Percentiles rank a stretch among this genome's conserved stretches.
phyloP scores from a whole-genome alignment of 192 early-diverging fungal species.

The Coemansia sp. region DNA sequence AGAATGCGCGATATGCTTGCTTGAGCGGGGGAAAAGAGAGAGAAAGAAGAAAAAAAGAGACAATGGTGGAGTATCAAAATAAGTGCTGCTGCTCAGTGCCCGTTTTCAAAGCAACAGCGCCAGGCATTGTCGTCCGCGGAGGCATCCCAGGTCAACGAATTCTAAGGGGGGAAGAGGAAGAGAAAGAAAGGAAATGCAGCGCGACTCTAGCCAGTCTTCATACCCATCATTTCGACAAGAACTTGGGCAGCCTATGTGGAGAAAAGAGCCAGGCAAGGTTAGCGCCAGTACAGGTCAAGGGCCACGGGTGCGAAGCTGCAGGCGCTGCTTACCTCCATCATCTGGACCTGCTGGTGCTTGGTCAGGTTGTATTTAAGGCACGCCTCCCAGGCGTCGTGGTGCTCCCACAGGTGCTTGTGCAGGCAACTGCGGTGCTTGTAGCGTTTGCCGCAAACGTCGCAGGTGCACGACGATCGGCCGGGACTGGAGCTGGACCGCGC shows the following conservation, averaged over 20 bases:
- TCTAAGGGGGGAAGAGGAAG: not conserved
- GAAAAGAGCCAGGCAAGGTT: not conserved
- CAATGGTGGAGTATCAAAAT: constrained; percentile 5
- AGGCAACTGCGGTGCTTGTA: constrained; percentile 62
- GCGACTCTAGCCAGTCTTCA: constrained; percentile 23
- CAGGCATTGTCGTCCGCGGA: not conserved
- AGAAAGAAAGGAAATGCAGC: too few relatives aligned
- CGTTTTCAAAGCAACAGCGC: not conserved
- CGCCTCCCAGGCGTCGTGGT: constrained; percentile 60
- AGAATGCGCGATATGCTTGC: not conserved
- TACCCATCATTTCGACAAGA: constrained; percentile 50
- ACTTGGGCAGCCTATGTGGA: constrained; percentile 53
- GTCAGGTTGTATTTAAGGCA: constrained; percentile 61
- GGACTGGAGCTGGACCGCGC: constrained; percentile 44
- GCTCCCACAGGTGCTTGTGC: constrained; percentile 61
- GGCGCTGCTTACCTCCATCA: constrained; percentile 56
- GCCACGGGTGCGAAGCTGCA: not conserved
- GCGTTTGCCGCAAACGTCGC: constrained; percentile 56
- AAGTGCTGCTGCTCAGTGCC: constrained; percentile 6
- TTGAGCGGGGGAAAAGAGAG: not conserved
- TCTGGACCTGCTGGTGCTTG: constrained; percentile 64
- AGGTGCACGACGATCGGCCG: constrained; percentile 47
- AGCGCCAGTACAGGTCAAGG: too few relatives aligned
- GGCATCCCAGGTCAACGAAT: too few relatives aligned
- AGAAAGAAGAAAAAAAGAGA: constrained; percentile 1